phyloP scores from a whole-genome alignment of 352 stramenopile species.

The Globisporangium okanoganense region DNA sequence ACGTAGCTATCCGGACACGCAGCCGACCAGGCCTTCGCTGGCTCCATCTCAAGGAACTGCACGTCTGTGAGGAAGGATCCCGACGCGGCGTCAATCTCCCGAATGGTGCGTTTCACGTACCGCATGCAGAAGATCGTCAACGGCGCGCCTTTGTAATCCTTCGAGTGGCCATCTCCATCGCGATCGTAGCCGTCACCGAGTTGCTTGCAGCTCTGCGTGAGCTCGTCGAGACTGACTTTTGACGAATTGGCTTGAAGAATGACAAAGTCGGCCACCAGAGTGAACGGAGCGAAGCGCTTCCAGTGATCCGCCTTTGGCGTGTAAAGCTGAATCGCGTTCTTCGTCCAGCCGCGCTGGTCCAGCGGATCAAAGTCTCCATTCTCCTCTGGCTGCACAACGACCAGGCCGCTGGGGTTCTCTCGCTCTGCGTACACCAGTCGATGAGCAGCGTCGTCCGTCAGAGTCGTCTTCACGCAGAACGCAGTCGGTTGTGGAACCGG shows the following conservation, averaged over 20 bases:
- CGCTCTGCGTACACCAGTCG: slow-evolving; percentile 36
- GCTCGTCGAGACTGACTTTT: slow-evolving; percentile 26
- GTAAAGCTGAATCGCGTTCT: slow-evolving; percentile 21
- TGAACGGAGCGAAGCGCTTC: slow-evolving; percentile 24
- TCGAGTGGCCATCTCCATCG: slow-evolving; percentile 42
- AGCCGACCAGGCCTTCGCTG: slow-evolving; percentile 21
- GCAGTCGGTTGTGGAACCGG: slow-evolving; percentile 7
- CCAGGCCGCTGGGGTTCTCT: neutral
- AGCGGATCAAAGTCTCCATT: slow-evolving; percentile 24
- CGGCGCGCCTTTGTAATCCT: slow-evolving; percentile 35
- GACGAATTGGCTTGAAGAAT: slow-evolving; percentile 24
- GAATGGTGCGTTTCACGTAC: slow-evolving; percentile 24
- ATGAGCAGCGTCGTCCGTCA: slow-evolving; percentile 27
- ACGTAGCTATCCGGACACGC: slow-evolving; percentile 24
- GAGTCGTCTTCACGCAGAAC: slow-evolving; percentile 33
- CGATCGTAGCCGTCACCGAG: slow-evolving; percentile 27
- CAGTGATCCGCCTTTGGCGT: slow-evolving; percentile 19
- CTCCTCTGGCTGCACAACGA: slow-evolving; percentile 33
- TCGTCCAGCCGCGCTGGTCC: slow-evolving; percentile 24
- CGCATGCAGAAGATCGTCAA: slow-evolving; percentile 45
- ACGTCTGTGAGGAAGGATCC: slow-evolving; percentile 26
- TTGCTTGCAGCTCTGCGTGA: slow-evolving; percentile 22
- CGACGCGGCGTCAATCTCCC: slow-evolving; percentile 21
- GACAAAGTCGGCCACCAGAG: slow-evolving; percentile 30
- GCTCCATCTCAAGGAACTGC: slow-evolving; percentile 33